phyloP scores from a whole-genome alignment of 2,329 filamentous ascomycete genomes.

The Aspergillus hiratsukae region DNA sequence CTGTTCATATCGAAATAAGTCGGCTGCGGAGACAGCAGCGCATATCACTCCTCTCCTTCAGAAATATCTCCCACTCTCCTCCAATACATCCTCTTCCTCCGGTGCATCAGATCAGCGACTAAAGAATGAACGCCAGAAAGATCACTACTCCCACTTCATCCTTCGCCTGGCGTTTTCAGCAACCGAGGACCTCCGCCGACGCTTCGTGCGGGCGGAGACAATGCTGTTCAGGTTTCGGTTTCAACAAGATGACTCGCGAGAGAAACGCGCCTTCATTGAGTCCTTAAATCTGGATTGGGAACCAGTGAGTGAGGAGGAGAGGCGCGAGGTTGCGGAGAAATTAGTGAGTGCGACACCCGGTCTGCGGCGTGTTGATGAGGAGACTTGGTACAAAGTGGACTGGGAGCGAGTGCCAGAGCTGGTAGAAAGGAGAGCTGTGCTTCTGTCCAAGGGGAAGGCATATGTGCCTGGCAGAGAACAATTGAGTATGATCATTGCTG shows the following conservation, averaged over 20 bases:
- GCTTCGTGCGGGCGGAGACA: conserved; percentile 82
- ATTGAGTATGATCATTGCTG: conserved; percentile 79
- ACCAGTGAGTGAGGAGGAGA: conserved; percentile 73
- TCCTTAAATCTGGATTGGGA: conserved; percentile 81
- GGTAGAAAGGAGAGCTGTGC: conserved; percentile 72
- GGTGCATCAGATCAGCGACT: conserved; percentile 50
- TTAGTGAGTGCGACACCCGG: conserved; percentile 55
- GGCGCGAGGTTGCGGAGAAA: conserved; percentile 59
- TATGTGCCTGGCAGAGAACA: conserved; percentile 88
- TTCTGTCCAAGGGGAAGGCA: conserved; percentile 75
- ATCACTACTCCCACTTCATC: conserved; percentile 98
- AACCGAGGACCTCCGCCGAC: conserved; percentile 81
- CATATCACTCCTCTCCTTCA: conserved; percentile 84
- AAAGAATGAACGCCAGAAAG: conserved; percentile 75
- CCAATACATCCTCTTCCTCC: conserved; percentile 62
- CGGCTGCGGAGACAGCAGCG: conserved; percentile 70
- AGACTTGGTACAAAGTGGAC: conserved; percentile 92
- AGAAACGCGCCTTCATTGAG: conserved; percentile 71
- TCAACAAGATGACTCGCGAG: conserved; percentile 67
- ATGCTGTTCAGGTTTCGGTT: conserved; percentile 84
- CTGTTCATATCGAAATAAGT: conserved; percentile 90
- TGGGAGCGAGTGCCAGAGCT: conserved; percentile 91
- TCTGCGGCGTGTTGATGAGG: conserved; percentile 60
- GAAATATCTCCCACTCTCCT: conserved; percentile 77
- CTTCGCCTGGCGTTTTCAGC: conserved; percentile 86